Conservation (phyloP, 1,139 yeast genomes). For the Pneumocystis canis region DNA sequence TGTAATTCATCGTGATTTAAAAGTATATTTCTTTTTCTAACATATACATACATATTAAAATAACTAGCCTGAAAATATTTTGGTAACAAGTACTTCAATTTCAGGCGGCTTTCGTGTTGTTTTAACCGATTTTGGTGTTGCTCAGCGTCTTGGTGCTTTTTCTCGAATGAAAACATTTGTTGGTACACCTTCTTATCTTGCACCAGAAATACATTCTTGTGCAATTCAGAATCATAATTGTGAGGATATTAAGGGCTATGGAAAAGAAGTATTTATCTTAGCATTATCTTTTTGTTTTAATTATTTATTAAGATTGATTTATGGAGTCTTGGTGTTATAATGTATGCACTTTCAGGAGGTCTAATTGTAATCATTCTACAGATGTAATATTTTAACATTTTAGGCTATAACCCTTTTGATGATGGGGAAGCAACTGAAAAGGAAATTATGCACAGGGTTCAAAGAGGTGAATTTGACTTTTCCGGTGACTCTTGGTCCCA, state of each 20-base stretch:
- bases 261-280: slow-evolving; percentile 26
- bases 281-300: neutral
- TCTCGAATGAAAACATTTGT: slow-evolving; percentile 40
- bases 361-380: neutral
- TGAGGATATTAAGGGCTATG: slow-evolving; percentile 30
- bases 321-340: slow-evolving; percentile 52
- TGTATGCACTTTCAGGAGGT: slow-evolving; percentile 35
- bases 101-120: slow-evolving; percentile 32
- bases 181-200: slow-evolving; percentile 28
- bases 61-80: slow-evolving; percentile 39
- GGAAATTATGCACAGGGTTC: slow-evolving; percentile 5
- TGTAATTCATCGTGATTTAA: slow-evolving; percentile 43
- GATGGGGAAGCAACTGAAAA: neutral
- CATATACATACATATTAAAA: neutral
- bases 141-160: slow-evolving; percentile 29
- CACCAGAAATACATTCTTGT: slow-evolving; percentile 10
- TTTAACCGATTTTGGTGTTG: slow-evolving; percentile 56
- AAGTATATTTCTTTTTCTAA: slow-evolving; percentile 19
- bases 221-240: slow-evolving; percentile 13
- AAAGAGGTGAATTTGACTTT: neutral
- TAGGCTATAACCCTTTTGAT: slow-evolving; percentile 6
- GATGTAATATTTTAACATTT: slow-evolving; percentile 1
- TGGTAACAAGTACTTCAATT: slow-evolving; percentile 38
- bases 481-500: slow-evolving; percentile 3
- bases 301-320: slow-evolving; percentile 30